phyloP scores from a whole-genome alignment of 1,284 basidiomycete species.

The Kwoniella shivajii region DNA sequence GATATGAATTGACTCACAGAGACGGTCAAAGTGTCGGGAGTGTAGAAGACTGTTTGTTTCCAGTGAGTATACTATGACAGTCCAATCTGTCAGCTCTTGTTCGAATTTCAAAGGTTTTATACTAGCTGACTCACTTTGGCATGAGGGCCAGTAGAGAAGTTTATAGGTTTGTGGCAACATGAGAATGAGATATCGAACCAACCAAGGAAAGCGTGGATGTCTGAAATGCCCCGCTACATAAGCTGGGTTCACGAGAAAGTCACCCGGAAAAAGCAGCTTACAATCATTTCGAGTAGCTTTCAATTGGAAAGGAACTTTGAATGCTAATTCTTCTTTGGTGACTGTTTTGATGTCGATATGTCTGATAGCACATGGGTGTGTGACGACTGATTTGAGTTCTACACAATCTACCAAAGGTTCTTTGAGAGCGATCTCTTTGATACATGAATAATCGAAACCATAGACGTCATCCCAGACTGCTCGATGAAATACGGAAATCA shows the following conservation, averaged over 20 bases:
- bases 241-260: not conserved
- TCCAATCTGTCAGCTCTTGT: conserved; percentile 3
- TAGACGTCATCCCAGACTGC: conserved; percentile 99
- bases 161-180: conserved; percentile 93
- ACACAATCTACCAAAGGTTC: conserved; percentile 99
- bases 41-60: conserved; percentile 99
- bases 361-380: conserved; percentile 85
- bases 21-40: conserved; percentile 66
- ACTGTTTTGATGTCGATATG: conserved; percentile 89
- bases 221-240: conserved; percentile 54
- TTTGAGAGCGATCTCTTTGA: conserved; percentile 96
- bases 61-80: conserved; percentile 77
- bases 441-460: conserved; percentile 99
- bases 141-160: conserved; percentile 93
- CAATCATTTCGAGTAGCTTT: conserved; percentile 89
- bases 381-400: conserved; percentile 87
- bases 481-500: too few relatives aligned
- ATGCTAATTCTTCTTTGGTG: conserved; percentile 92
- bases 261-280: conserved; percentile 54
- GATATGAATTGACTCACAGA: conserved; percentile 41
- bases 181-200: conserved; percentile 99
- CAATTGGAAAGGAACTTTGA: conserved; percentile 78
- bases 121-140: conserved; percentile 61
- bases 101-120: too few relatives aligned
- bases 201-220: conserved; percentile 97